These are phyloP conservation scores for Zasmidium angulare DNA, from an alignment of 2,329 filamentous ascomycete genomes.

Conservation along the genomic window DNA sequence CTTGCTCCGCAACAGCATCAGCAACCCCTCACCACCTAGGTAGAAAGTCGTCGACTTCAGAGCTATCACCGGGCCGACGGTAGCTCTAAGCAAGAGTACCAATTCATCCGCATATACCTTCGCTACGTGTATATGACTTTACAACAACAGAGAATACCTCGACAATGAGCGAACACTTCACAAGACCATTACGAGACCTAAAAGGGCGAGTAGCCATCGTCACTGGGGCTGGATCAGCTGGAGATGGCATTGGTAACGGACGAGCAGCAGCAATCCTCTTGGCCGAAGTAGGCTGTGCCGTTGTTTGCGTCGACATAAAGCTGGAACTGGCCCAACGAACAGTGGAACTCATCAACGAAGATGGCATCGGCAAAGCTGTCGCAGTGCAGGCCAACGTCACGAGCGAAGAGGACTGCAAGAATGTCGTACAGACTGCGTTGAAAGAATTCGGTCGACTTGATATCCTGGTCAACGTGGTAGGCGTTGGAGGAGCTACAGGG, in stretches of 20 bases:
- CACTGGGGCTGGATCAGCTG: constrained; percentile 58
- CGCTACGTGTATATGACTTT: background rate
- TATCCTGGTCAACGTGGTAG: constrained; percentile 66
- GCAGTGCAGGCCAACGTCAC: constrained; percentile 58
- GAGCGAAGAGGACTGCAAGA: constrained; percentile 51
- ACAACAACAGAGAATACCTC: background rate
- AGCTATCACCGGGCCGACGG: background rate
- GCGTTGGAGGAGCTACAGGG: constrained; percentile 58
- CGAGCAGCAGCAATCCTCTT: constrained; percentile 59
- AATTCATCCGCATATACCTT: no score
- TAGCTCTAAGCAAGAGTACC: background rate
- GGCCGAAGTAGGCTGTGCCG: constrained; percentile 57
- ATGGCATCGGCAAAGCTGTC: constrained; percentile 41
- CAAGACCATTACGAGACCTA: constrained; percentile 42
- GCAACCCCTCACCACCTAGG: background rate
- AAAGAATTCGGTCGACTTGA: constrained; percentile 57
- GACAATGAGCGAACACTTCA: constrained; percentile 29
- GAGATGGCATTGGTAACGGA: constrained; percentile 62
- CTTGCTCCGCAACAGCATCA: no score
- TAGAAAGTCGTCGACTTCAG: background rate
- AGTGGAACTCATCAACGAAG: constrained; percentile 51
- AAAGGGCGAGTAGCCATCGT: constrained; percentile 53
- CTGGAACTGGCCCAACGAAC: constrained; percentile 53
- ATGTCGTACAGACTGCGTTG: constrained; percentile 43
- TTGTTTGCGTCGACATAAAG: constrained; percentile 60